phyloP scores from a whole-genome alignment of 2,329 filamentous ascomycete species.

The Penicillium italicum region DNA sequence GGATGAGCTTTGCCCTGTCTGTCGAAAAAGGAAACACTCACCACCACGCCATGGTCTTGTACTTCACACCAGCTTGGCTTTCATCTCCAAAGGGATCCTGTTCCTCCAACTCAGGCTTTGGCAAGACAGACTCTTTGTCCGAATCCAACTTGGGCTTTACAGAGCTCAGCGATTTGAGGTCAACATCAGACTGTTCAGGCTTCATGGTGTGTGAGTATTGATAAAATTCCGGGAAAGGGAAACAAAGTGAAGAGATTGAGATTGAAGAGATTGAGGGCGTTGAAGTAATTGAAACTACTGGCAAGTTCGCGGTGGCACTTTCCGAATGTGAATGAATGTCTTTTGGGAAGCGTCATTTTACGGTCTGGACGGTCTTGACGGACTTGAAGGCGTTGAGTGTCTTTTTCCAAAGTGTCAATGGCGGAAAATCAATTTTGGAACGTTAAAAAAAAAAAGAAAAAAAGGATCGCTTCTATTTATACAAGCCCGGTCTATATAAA shows the following conservation, averaged over 20 bases:
- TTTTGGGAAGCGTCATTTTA: not conserved
- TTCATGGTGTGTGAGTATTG: not conserved
- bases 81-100: conserved; percentile 28
- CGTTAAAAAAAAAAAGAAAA: not conserved
- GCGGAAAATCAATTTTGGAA: not conserved
- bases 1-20: not conserved
- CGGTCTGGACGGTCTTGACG: no score
- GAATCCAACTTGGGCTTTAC: not conserved
- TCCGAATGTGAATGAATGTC: not conserved
- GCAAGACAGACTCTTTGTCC: not conserved
- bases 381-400: no score
- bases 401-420: not conserved
- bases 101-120: not conserved
- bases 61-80: conserved; percentile 22
- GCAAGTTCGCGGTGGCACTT: not conserved
- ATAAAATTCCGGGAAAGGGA: not conserved
- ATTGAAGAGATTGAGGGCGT: not conserved
- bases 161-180: not conserved
- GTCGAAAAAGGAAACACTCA: conserved; percentile 7
- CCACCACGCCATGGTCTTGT: conserved; percentile 31
- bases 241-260: no score
- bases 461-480: conserved; percentile 26
- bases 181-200: not conserved
- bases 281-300: not conserved
- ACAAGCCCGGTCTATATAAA: conserved; percentile 26